phyloP scores from a whole-genome alignment of 1,284 basidiomycete genomes.

The Fistulinella cinereoalba region DNA sequence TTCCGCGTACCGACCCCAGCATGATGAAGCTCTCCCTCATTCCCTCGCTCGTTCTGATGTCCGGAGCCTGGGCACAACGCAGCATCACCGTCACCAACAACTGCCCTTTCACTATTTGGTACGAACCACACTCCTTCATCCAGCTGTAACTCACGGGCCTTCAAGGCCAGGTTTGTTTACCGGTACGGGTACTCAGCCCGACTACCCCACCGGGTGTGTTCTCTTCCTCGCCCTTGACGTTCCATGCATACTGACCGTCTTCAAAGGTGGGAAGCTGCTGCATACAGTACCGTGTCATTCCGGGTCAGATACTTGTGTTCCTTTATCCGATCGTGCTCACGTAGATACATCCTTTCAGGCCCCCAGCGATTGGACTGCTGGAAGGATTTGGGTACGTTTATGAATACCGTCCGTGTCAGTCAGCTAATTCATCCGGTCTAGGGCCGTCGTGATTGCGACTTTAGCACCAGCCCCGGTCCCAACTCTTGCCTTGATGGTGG shows the following conservation, averaged over 20 bases:
- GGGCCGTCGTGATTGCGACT: slow-evolving; percentile 41
- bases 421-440: slow-evolving; percentile 8
- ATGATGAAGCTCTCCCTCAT: no score
- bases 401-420: background rate
- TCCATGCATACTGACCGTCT: background rate
- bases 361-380: slow-evolving; percentile 30
- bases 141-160: background rate
- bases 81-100: slow-evolving; percentile 38
- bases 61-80: slow-evolving; percentile 31
- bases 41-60: slow-evolving; percentile 22
- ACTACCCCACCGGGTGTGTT: slow-evolving; percentile 26
- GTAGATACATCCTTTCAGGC: slow-evolving; percentile 15
- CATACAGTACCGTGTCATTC: slow-evolving; percentile 28
- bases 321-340: background rate
- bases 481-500: slow-evolving; percentile 56
- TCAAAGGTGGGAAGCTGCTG: slow-evolving; percentile 24
- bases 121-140: background rate
- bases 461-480: slow-evolving; percentile 42
- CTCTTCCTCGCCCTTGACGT: background rate
- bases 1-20: no score
- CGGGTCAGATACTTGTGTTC: slow-evolving; percentile 11
- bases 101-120: slow-evolving; percentile 41
- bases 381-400: slow-evolving; percentile 31
- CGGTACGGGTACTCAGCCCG: slow-evolving; percentile 19
- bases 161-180: slow-evolving; percentile 34